Conservation (phyloP, 306 rosid genomes). For the Cicer cuneatum region DNA sequence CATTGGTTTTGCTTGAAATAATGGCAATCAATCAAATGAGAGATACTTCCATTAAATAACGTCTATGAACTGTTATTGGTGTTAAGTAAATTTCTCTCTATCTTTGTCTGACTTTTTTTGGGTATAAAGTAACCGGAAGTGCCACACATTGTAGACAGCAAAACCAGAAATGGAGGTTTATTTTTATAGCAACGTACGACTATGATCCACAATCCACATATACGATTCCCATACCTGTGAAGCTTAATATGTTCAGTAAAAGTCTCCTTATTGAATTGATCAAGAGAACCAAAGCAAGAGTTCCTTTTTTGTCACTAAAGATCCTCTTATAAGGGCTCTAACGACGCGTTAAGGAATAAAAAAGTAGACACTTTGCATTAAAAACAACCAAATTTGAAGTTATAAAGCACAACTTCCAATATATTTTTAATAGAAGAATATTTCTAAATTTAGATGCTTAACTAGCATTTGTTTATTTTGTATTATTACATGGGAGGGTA, state of each 20-base stretch:
- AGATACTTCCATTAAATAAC: neutral
- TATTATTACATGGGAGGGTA: slow-evolving; percentile 10
- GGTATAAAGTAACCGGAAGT: slow-evolving; percentile 13
- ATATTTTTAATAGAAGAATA: too few species aligned
- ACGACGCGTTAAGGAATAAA: too few species aligned
- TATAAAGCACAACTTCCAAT: too few species aligned
- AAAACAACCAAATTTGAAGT: too few species aligned
- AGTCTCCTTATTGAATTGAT: neutral
- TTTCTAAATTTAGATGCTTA: too few species aligned
- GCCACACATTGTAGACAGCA: neutral
- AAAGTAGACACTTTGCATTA: too few species aligned
- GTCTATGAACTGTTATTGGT: neutral
- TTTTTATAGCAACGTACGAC: slow-evolving; percentile 1
- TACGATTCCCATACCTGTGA: neutral
- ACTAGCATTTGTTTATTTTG: neutral
- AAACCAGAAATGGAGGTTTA: slow-evolving; percentile 20
- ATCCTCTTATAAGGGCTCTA: neutral
- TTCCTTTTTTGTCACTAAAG: neutral
- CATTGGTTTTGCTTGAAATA: neutral
- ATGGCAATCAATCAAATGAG: neutral
- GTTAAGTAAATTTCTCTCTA: slow-evolving; percentile 13
- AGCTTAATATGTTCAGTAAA: neutral
- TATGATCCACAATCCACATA: neutral
- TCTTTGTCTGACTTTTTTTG: neutral
- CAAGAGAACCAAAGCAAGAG: neutral